Evolutionary conservation across 2,329 filamentous ascomycete species (phyloP), one percentile per base, ranked within the genome.

Genomic region (Cephalotrichum gorgonifer): DNA sequence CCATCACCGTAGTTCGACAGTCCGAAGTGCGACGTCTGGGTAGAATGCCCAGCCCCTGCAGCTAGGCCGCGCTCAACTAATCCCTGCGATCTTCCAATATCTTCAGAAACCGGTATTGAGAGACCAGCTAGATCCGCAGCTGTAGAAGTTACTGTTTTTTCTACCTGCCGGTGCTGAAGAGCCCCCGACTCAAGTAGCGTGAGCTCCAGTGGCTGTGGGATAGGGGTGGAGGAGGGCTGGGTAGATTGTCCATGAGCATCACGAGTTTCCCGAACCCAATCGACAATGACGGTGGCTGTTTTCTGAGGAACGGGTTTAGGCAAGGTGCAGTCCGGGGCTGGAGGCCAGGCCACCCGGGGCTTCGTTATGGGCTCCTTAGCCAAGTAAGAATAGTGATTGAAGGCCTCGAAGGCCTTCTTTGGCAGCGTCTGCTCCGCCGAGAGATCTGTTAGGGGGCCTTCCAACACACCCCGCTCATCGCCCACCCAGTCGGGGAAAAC

Each of bases 11-110:
- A 22, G 3, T 20, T 39, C 11, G 35, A 39, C 17, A 6, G n/a
- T 20, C 8, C 9, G 3, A 20, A 20, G 17, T 20, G 6, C 17
- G n/a, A 20, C 12, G 17, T 20, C 22, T 9, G 35, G 12, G 35
- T 22, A 20, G 35, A 3, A 39, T 22, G 12, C n/a, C 6, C 17
- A 5, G n/a, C 7, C 35, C 9, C 7, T 39, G 9, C n/a, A 20
- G 17, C 17, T 20, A 3, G 7, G n/a, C 9, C 17, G 17, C 22
- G n/a, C 5, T 20, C 17, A 5, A 3, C 6, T 11, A 3, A 20
- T 39, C 20, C 28, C n/a, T 57, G 49, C 4, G 51, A 52, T 41
- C 59, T 56, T 6, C 61, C 12, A 2, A 54, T 54, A 4, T 54
- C 56, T 6, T 57, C 54, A 8, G 48, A 43, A 11, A 45, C 28